Percentiles rank a stretch among this genome's conserved stretches.
phyloP scores from a whole-genome alignment of 177 flowering plant genomes.

The Telopea speciosissima region DNA sequence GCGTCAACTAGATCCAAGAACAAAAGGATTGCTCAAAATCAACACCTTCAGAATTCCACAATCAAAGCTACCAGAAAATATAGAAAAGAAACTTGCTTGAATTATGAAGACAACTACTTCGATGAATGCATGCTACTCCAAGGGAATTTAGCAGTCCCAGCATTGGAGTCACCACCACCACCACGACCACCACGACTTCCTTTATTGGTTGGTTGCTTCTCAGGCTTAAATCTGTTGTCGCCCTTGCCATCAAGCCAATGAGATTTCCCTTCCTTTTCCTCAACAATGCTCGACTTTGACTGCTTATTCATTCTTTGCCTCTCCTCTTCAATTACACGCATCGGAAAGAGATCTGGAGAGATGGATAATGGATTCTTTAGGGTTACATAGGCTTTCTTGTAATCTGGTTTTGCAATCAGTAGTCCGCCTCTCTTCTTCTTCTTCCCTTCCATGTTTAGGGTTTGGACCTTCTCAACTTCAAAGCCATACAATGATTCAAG shows the following conservation, averaged over 20 bases:
- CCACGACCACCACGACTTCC: slow-evolving; percentile 16
- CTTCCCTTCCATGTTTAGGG: slow-evolving; percentile 97
- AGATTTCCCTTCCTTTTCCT: slow-evolving; percentile 39
- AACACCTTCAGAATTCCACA: not conserved
- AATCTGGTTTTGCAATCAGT: slow-evolving; percentile 73
- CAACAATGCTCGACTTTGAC: slow-evolving; percentile 48
- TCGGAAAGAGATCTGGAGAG: slow-evolving; percentile 53
- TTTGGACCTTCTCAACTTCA: slow-evolving; percentile 75
- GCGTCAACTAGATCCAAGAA: not conserved
- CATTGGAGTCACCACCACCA: slow-evolving; percentile 14
- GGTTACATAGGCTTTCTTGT: slow-evolving; percentile 91
- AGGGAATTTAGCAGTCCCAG: slow-evolving; percentile 52
- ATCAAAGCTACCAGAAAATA: not conserved
- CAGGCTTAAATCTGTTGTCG: slow-evolving; percentile 13
- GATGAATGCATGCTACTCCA: slow-evolving; percentile 72
- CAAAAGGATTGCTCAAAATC: not conserved
- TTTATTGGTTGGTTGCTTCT: slow-evolving; percentile 13
- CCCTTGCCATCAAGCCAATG: slow-evolving; percentile 55
- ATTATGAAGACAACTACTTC: slow-evolving; percentile 16
- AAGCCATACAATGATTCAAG: slow-evolving; percentile 85
- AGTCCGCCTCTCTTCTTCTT: slow-evolving; percentile 84
- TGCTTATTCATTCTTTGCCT: slow-evolving; percentile 39
- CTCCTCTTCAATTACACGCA: slow-evolving; percentile 56
- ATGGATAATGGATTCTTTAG: slow-evolving; percentile 64
- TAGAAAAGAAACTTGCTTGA: not conserved